A percentile compares a stretch with the other conserved stretches of the same genome.
Conservation (phyloP, 208 protist genomes). For the Sergeia podlipaevii region DNA sequence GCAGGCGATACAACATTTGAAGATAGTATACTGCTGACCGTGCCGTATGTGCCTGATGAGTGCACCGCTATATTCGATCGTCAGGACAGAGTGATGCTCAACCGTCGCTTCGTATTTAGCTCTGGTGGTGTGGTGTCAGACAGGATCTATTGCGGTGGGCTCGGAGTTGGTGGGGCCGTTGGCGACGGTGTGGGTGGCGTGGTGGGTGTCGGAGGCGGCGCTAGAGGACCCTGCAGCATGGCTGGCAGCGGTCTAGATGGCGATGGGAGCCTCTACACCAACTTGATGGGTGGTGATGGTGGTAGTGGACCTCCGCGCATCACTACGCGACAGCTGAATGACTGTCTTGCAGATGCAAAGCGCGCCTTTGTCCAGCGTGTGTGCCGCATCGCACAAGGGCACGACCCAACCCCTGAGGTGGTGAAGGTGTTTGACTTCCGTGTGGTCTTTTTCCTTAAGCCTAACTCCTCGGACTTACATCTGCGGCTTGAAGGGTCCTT, state of each 20-base stretch:
- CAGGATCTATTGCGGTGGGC: neutral
- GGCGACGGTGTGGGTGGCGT: neutral
- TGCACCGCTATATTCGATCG: slow-evolving; percentile 50
- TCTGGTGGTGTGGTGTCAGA: neutral
- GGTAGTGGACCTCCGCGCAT: slow-evolving; percentile 6
- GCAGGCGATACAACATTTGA: slow-evolving; percentile 51
- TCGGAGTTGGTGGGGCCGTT: neutral
- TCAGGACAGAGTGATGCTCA: slow-evolving; percentile 67
- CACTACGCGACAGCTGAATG: slow-evolving; percentile 53
- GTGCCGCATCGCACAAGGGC: slow-evolving; percentile 62
- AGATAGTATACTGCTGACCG: slow-evolving; percentile 69
- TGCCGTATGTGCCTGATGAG: slow-evolving; percentile 81
- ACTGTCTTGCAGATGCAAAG: slow-evolving; percentile 80
- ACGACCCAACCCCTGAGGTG: slow-evolving; percentile 17
- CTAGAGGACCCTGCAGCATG: neutral
- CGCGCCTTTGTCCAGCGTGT: slow-evolving; percentile 64
- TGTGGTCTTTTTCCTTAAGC: slow-evolving; percentile 67
- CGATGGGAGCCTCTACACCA: slow-evolving; percentile 5
- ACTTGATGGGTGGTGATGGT: slow-evolving; percentile 10
- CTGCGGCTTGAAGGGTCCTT: slow-evolving; percentile 76
- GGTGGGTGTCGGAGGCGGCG: neutral
- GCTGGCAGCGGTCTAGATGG: neutral
- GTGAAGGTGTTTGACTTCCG: slow-evolving; percentile 60
- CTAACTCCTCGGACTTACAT: slow-evolving; percentile 70
- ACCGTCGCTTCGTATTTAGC: slow-evolving; percentile 55